These are phyloP conservation scores for Cordyceps cicadae DNA, from an alignment of 2,329 filamentous ascomycete species.

Conservation along the genomic window DNA sequence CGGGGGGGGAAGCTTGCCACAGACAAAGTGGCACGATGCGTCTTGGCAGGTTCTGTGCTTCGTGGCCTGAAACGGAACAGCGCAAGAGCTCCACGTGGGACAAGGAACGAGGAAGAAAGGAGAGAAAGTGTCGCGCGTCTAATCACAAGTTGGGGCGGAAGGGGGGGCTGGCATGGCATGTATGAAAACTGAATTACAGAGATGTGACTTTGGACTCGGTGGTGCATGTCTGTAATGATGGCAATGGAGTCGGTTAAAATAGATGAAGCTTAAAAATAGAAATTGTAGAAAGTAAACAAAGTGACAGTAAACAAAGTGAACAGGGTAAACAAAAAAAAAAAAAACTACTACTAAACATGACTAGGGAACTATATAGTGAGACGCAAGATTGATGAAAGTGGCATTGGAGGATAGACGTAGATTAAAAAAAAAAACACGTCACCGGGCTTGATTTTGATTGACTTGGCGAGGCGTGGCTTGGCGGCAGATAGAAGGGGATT, in stretches of 20 bases:
- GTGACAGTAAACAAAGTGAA: too few species aligned
- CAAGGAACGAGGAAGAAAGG: background rate
- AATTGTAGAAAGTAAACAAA: too few species aligned
- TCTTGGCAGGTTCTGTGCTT: background rate
- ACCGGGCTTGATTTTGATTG: too few species aligned
- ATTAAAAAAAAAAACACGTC: background rate
- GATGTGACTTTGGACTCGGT: background rate
- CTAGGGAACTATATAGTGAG: too few species aligned
- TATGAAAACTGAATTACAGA: background rate
- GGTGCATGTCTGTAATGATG: background rate
- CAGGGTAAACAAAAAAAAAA: too few species aligned
- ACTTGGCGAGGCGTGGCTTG: background rate
- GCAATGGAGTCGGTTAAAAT: too few species aligned
- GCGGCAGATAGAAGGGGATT: background rate
- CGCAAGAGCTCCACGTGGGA: background rate
- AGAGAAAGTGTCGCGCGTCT: background rate
- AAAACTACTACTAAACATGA: too few species aligned
- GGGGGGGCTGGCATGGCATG: background rate
- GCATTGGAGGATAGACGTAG: background rate
- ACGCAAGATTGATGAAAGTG: too few species aligned
- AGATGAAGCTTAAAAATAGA: too few species aligned
- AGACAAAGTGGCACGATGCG: background rate
- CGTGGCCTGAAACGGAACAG: slow-evolving; percentile 5
- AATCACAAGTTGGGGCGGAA: background rate
- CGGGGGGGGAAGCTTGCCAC: background rate